phyloP scores from a whole-genome alignment of 306 rosid genomes.

The Quercus gilva region DNA sequence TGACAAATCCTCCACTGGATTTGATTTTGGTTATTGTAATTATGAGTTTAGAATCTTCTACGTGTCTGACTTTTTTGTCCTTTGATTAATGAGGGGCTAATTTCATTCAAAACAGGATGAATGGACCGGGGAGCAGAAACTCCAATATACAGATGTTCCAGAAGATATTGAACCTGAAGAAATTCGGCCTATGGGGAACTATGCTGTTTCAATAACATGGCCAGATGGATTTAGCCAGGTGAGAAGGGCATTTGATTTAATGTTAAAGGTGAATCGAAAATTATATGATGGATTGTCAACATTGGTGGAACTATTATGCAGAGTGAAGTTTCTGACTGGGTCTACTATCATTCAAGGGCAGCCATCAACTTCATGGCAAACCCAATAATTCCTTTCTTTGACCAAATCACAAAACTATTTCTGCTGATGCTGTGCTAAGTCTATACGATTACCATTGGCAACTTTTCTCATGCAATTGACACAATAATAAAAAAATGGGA shows the following conservation, averaged over 20 bases:
- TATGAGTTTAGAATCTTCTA: background rate
- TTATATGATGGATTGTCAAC: background rate
- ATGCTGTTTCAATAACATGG: conserved; percentile 92
- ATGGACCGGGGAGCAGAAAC: conserved; percentile 94
- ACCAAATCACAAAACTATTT: background rate
- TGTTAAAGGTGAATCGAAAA: background rate
- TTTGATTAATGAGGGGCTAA: conserved; percentile 19
- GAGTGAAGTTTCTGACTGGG: background rate
- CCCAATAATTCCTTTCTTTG: background rate
- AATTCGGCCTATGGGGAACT: conserved; percentile 92
- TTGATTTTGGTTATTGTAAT: conserved; percentile 12
- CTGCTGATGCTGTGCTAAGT: background rate
- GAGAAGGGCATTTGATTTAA: conserved; percentile 17
- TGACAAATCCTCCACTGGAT: conserved; percentile 2
- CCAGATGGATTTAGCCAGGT: conserved; percentile 97
- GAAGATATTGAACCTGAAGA: conserved; percentile 92
- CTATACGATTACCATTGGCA: background rate
- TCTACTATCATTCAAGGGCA: background rate
- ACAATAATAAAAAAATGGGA: background rate
- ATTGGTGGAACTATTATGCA: background rate
- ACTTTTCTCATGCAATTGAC: background rate
- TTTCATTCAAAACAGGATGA: conserved; percentile 66
- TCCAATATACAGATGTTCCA: conserved; percentile 75
- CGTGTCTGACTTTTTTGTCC: conserved; percentile 3
- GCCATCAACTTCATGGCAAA: conserved; percentile 4